Evolutionary conservation across 2,329 filamentous ascomycete genomes (phyloP), one percentile per base, ranked within the genome.

Genomic region (Zarea fungicola): DNA sequence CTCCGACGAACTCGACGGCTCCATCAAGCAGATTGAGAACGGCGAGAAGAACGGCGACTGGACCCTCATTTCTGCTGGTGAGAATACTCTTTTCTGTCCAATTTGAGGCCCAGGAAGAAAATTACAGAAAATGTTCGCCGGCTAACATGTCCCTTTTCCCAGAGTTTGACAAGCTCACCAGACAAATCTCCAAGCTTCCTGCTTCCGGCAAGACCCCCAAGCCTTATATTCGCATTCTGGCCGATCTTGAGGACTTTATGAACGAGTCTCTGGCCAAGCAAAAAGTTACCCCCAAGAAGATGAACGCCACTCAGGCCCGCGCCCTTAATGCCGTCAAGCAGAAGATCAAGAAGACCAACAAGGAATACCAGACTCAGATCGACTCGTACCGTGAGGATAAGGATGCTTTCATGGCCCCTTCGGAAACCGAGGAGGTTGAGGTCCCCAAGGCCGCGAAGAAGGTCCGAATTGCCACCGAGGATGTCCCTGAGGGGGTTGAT

Each of bases 301-400:
- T 97, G 91, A 99, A 96, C 74, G 90, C 91, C 54, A 93, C 85
- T 64, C 95, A 92, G 65, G 87, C 90, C 57, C 89, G 90, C 72
- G 90, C 91, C 62, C 81, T 99, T 63, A 99, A 97, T 69, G 89
- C 91, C 54, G 88, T 97, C 64, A 95, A 96, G 75, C 93, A 99
- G 71, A 91, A 91, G 74, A 89, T 99, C 76, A 91, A 92, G 82
- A 97, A 96, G 81, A 92, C 92, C 74, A 95, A 92, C 79, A 95
- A 95, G 74, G 92, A 97, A 56, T 92, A 92, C 72, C 82, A 89
- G 63, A 76, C 80, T 54, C 88, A 96, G 64, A 85, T 99, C 61
- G 89, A 96, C 59, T 80, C 84, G 55, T 99, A 92, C 75, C 80
- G 87, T 58, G 84, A 81, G 55, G 83, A 95, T 68, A 89, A 92